phyloP scores from a whole-genome alignment of 345 rosid species.

The Citrus cavaleriei region DNA sequence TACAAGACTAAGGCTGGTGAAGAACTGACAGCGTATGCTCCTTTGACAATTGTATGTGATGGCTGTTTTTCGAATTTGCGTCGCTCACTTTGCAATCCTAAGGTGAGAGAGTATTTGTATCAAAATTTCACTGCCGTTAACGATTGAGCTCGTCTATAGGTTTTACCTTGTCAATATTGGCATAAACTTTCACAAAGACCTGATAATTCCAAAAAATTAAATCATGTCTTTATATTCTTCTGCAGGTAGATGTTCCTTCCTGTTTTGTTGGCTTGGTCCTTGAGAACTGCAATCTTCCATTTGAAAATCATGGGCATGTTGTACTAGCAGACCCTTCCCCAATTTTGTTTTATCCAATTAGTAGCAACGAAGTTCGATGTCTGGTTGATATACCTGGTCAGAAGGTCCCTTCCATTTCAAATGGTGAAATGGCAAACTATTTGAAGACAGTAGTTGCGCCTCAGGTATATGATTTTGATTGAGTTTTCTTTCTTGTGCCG shows the following conservation, averaged over 20 bases:
- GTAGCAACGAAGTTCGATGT: conserved; percentile 54
- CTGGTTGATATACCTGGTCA: conserved; percentile 56
- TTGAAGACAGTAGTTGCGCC: conserved; percentile 49
- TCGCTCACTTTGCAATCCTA: conserved; percentile 15
- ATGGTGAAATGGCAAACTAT: conserved; percentile 51
- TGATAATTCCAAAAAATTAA: neutral
- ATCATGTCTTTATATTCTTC: neutral
- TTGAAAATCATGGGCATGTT: conserved; percentile 52
- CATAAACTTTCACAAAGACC: neutral
- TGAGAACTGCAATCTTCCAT: conserved; percentile 64
- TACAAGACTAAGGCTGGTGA: conserved; percentile 13
- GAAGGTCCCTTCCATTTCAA: conserved; percentile 53
- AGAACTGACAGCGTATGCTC: conserved; percentile 16
- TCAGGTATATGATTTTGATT: conserved; percentile 30
- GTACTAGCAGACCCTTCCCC: conserved; percentile 58
- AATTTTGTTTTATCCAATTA: conserved; percentile 51
- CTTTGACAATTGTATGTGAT: conserved; percentile 17
- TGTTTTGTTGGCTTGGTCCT: conserved; percentile 57
- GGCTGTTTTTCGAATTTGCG: conserved; percentile 20
- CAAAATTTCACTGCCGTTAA: neutral
- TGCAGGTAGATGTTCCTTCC: conserved; percentile 63
- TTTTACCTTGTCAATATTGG: neutral
- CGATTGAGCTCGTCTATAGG: neutral
- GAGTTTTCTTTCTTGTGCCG: neutral
- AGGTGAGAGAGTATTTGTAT: conserved; percentile 5